phyloP scores from a whole-genome alignment of 1,139 yeast species.

The Scheffersomyces insectosa region DNA sequence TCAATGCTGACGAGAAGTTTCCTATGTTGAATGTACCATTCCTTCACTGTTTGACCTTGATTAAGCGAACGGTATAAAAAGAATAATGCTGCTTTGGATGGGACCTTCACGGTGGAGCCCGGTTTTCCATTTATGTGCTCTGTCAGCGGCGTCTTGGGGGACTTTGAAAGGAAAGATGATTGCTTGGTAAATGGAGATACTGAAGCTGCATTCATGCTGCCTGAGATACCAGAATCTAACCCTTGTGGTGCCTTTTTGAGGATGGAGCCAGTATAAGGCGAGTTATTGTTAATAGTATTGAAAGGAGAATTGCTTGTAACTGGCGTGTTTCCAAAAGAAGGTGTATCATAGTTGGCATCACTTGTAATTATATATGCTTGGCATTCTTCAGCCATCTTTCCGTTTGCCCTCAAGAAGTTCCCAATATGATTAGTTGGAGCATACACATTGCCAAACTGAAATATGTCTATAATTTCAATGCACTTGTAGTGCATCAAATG shows the following conservation, averaged over 20 bases:
- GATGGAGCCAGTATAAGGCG: neutral
- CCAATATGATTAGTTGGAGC: slow-evolving; percentile 84
- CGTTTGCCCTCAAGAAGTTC: slow-evolving; percentile 60
- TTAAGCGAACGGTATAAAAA: slow-evolving; percentile 74
- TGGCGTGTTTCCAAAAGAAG: neutral
- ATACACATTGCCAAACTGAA: slow-evolving; percentile 85
- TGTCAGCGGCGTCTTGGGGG: slow-evolving; percentile 10
- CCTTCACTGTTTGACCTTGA: slow-evolving; percentile 75
- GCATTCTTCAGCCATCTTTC: slow-evolving; percentile 73
- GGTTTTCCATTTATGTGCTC: neutral
- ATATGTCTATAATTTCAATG: slow-evolving; percentile 77
- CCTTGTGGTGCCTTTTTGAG: neutral
- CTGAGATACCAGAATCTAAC: neutral
- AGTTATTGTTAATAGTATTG: neutral
- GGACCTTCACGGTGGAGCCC: slow-evolving; percentile 35
- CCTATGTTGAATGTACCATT: slow-evolving; percentile 74
- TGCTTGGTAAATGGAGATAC: slow-evolving; percentile 12
- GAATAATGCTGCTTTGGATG: slow-evolving; percentile 68
- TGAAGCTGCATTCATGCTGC: slow-evolving; percentile 5
- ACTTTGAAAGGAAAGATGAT: slow-evolving; percentile 7
- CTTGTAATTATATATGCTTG: slow-evolving; percentile 68
- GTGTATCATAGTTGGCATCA: neutral
- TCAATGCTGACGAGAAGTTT: slow-evolving; percentile 66
- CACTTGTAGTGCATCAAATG: slow-evolving; percentile 90
- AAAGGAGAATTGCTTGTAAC: neutral